Conservation (phyloP, 371 early-diverging fungal species). For the Nematocida displodere region DNA sequence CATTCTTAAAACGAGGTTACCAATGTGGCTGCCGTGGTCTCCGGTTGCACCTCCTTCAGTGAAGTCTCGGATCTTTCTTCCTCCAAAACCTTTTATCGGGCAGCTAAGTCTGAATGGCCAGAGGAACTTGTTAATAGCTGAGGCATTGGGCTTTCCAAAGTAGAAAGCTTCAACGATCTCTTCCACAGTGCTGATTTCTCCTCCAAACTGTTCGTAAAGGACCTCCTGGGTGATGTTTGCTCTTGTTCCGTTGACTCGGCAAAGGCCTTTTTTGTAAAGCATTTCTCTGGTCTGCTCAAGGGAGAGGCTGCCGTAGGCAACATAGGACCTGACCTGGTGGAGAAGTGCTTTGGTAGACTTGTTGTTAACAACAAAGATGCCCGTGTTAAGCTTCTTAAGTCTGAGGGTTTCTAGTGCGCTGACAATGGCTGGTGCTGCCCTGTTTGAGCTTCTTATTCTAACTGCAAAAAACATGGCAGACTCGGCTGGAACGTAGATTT, state of each 20-base stretch:
- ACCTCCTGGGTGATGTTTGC: conserved; percentile 86
- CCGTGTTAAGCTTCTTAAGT: conserved; percentile 95
- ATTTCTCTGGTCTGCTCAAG: conserved; percentile 93
- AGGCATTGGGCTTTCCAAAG: conserved; percentile 86
- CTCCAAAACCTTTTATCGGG: conserved; percentile 88
- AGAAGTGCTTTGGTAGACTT: conserved; percentile 95
- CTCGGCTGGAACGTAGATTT: conserved; percentile 62
- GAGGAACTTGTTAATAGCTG: conserved; percentile 91
- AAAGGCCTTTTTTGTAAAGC: conserved; percentile 98
- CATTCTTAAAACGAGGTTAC: conserved; percentile 86
- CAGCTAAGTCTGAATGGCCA: conserved; percentile 97
- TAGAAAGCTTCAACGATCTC: conserved; percentile 95
- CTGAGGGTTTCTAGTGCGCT: conserved; percentile 96
- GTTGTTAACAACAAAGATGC: conserved; percentile 91
- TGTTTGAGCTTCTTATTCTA: conserved; percentile 86
- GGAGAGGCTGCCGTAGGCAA: conserved; percentile 87
- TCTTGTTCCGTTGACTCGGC: conserved; percentile 87
- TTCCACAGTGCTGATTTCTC: conserved; percentile 90
- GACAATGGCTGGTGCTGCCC: conserved; percentile 94
- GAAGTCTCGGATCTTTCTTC: conserved; percentile 88
- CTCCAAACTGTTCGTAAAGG: conserved; percentile 80
- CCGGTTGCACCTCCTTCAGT: conserved; percentile 93
- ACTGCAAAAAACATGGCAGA: conserved; percentile 62
- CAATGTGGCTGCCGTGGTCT: conserved; percentile 86
- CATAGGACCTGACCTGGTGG: conserved; percentile 88